Conservation (phyloP, 1,284 basidiomycete species). For the Trametes versicolor region DNA sequence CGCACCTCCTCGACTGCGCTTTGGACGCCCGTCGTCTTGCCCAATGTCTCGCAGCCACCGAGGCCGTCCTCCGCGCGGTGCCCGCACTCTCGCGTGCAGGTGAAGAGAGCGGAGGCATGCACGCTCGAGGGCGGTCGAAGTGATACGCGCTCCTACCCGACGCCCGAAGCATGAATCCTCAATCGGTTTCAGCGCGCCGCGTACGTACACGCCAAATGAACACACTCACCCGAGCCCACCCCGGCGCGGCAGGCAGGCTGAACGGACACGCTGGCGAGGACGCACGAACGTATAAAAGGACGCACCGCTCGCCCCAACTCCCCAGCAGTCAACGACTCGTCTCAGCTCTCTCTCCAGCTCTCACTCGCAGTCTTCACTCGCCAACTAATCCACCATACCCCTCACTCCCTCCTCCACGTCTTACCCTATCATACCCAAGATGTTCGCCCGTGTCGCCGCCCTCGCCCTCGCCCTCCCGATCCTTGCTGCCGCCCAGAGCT, state of each 20-base stretch:
- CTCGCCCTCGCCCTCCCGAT: conserved; percentile 25
- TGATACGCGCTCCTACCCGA: background rate
- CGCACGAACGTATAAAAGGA: conserved; percentile 2
- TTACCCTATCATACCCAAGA: background rate
- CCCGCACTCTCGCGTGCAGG: background rate
- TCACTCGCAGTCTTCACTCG: conserved; percentile 3
- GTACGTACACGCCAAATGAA: background rate
- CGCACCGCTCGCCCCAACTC: background rate
- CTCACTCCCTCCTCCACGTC: background rate
- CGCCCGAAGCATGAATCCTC: background rate
- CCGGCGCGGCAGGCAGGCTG: no score
- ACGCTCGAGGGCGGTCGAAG: background rate
- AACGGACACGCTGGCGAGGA: no score
- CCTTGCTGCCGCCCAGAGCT: conserved; percentile 25
- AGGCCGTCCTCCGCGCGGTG: background rate
- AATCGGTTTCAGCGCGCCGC: conserved; percentile 5
- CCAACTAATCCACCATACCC: conserved; percentile 1
- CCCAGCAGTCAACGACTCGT: conserved; percentile 19
- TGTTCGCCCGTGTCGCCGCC: conserved; percentile 26
- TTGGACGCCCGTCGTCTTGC: background rate
- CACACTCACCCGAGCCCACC: no score
- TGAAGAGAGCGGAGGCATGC: background rate
- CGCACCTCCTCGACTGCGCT: background rate
- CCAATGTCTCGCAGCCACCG: background rate
- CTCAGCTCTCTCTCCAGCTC: conserved; percentile 4